Evolutionary conservation across 345 rosid genomes (phyloP).

Genomic region (Acer yangbiense): DNA sequence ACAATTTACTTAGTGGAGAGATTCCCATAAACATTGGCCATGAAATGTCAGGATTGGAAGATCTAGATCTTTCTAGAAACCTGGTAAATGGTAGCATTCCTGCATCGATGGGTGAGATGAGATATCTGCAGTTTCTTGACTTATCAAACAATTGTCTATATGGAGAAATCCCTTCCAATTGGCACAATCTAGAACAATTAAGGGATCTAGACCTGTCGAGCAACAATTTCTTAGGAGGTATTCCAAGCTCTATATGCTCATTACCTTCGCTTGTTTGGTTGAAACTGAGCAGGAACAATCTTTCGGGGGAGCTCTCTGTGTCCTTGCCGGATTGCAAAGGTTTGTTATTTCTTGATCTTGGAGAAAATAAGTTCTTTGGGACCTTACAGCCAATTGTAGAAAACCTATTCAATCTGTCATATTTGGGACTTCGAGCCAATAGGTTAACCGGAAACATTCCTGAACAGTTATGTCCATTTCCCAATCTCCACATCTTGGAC

Average conservation of each 20-base stretch:
- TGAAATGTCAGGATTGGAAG: not conserved
- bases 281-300: conserved; percentile 17
- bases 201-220: too few species aligned
- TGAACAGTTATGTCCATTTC: not conserved
- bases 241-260: conserved; percentile 26
- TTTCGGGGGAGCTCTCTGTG: conserved; percentile 19
- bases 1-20: conserved; percentile 17
- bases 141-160: not conserved
- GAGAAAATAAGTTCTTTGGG: conserved; percentile 28
- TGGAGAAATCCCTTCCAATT: conserved; percentile 18
- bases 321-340: conserved; percentile 11
- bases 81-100: conserved; percentile 27
- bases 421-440: conserved; percentile 19
- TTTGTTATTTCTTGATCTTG: conserved; percentile 25
- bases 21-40: conserved; percentile 16
- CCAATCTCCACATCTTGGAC: conserved; percentile 24
- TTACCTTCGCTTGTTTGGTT: not conserved
- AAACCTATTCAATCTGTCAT: not conserved
- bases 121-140: not conserved
- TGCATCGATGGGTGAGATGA: conserved; percentile 11
- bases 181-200: not conserved
- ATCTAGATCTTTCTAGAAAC: conserved; percentile 18
- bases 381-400: conserved; percentile 22
- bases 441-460: conserved; percentile 24
- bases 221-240: conserved; percentile 20